Evolutionary conservation across 768 basidiomycete species (phyloP).

Genomic region (Basidioascus undulatus): DNA sequence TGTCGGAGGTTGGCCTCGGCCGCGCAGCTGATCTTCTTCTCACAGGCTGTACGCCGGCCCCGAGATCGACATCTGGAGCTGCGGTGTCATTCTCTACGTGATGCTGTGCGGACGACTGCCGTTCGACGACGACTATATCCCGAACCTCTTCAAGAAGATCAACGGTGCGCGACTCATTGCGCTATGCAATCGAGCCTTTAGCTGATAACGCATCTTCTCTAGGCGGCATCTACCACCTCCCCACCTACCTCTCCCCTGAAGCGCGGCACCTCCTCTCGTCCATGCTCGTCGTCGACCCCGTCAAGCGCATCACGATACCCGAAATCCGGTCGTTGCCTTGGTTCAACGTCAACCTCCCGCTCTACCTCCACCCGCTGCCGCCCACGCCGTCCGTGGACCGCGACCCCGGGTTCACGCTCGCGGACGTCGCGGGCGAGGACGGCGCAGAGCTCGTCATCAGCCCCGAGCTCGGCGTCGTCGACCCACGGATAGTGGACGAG

Average conservation of each 20-base stretch:
- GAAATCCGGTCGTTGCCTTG: constrained; percentile 81
- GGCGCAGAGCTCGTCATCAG: constrained; percentile 26
- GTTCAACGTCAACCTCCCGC: constrained; percentile 60
- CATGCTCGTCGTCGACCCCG: constrained; percentile 85
- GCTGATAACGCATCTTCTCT: constrained; percentile 5
- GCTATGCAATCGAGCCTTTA: neutral
- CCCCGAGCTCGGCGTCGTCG: constrained; percentile 75
- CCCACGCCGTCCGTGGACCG: constrained; percentile 27
- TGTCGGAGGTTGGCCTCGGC: neutral
- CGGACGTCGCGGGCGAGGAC: constrained; percentile 6
- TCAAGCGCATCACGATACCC: constrained; percentile 78
- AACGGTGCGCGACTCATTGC: constrained; percentile 28
- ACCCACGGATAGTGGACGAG: constrained; percentile 73
- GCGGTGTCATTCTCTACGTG: constrained; percentile 95
- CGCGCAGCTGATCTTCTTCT: neutral
- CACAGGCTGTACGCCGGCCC: constrained; percentile 66
- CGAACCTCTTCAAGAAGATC: constrained; percentile 78
- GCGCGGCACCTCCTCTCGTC: constrained; percentile 52
- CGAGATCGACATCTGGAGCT: constrained; percentile 97
- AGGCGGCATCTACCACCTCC: constrained; percentile 75
- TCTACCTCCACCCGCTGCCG: constrained; percentile 55
- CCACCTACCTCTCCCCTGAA: constrained; percentile 51
- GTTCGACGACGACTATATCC: constrained; percentile 93
- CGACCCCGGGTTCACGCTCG: constrained; percentile 14
- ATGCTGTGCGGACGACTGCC: constrained; percentile 88